Evolutionary conservation across 2,329 filamentous ascomycete species (phyloP).

Genomic region (Ceratocystis cacaofunesta): DNA sequence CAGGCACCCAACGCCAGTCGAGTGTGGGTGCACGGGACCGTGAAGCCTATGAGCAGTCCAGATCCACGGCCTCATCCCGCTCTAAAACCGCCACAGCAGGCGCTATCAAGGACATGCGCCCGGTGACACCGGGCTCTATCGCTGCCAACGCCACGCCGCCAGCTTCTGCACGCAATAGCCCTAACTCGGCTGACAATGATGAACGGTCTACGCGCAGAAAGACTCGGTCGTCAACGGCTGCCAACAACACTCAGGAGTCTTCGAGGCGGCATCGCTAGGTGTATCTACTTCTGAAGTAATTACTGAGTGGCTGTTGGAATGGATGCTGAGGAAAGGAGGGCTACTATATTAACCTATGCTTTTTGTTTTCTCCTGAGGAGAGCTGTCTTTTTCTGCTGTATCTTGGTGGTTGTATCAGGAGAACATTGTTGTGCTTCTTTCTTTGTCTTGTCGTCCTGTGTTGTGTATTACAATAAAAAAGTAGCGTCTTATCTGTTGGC

Average conservation of each 20-base stretch:
- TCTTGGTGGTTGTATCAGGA: background rate
- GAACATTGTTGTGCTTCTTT: background rate
- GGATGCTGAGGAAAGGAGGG: background rate
- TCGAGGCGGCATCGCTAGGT: slow-evolving; percentile 15
- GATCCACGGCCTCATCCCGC: slow-evolving; percentile 6
- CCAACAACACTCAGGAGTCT: slow-evolving; percentile 8
- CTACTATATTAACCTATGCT: background rate
- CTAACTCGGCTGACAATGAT: slow-evolving; percentile 10
- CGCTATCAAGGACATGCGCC: slow-evolving; percentile 2
- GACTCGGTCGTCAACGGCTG: slow-evolving; percentile 3
- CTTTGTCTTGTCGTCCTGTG: no score
- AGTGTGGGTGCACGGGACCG: slow-evolving; percentile 15
- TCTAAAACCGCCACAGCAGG: slow-evolving; percentile 8
- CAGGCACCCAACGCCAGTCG: slow-evolving; percentile 5
- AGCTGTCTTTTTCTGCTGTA: background rate
- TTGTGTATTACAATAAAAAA: slow-evolving; percentile 8
- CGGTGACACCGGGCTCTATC: slow-evolving; percentile 10
- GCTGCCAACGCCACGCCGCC: slow-evolving; percentile 11
- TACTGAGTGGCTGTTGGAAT: background rate
- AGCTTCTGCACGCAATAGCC: slow-evolving; percentile 8
- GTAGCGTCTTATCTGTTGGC: slow-evolving; percentile 7
- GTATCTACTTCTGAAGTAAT: background rate
- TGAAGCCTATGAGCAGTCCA: slow-evolving; percentile 7
- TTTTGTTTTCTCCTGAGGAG: background rate
- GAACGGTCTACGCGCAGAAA: slow-evolving; percentile 9